Evolutionary conservation across 345 rosid species (phyloP).

Genomic region (Eutrema japonicum): DNA sequence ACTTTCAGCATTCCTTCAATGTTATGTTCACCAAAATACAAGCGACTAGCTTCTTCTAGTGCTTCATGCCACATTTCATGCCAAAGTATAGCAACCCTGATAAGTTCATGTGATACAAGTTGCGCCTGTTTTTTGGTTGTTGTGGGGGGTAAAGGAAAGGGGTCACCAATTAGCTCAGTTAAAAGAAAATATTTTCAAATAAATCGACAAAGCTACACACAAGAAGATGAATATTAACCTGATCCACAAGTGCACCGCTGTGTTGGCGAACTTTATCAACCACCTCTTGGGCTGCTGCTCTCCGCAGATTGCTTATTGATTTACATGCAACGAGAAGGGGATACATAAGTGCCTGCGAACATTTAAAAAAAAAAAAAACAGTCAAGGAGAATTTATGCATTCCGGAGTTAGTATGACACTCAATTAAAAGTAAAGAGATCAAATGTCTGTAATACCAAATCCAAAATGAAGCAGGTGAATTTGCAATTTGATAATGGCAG

Average conservation of each 20-base stretch:
- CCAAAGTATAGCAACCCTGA: conserved; percentile 99
- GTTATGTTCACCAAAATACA: conserved; percentile 96
- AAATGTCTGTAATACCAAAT: conserved; percentile 1
- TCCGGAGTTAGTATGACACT: conserved; percentile 4
- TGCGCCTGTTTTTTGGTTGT: conserved; percentile 65
- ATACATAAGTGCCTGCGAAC: conserved; percentile 93
- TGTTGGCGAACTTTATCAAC: conserved; percentile 97
- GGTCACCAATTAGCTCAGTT: conserved; percentile 30
- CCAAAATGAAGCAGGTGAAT: conserved; percentile 23
- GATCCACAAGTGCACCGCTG: conserved; percentile 91
- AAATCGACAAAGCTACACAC: not conserved
- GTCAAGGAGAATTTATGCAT: conserved; percentile 26
- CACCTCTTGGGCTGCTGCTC: conserved; percentile 97
- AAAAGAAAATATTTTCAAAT: not conserved
- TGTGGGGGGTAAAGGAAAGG: conserved; percentile 15
- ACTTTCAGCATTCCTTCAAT: conserved; percentile 96
- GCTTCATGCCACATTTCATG: conserved; percentile 99
- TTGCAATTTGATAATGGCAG: conserved; percentile 21
- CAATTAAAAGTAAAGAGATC: conserved; percentile 6
- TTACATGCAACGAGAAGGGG: conserved; percentile 99
- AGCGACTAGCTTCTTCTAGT: conserved; percentile 98
- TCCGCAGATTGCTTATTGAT: conserved; percentile 92
- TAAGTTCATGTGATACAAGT: conserved; percentile 88
- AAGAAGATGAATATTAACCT: conserved; percentile 55
- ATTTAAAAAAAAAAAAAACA: conserved; percentile 10